Percentiles rank a stretch among this genome's conserved stretches.
phyloP scores from a whole-genome alignment of 192 early-diverging fungal species.

The Kickxella alabastrina region DNA sequence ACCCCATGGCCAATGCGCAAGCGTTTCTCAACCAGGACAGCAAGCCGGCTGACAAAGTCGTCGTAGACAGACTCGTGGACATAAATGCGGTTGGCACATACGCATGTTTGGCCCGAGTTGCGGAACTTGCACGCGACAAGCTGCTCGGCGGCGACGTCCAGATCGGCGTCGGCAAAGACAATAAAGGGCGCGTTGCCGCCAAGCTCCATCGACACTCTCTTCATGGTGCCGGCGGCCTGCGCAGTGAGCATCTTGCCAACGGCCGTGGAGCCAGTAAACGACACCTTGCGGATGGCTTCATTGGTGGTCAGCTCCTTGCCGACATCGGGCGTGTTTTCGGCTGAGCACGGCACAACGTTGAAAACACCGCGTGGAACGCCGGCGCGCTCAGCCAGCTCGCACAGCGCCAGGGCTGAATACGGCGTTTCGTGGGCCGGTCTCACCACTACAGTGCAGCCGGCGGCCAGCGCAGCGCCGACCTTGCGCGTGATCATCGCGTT shows the following conservation, averaged over 20 bases:
- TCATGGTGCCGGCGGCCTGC: constrained; percentile 49
- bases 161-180: constrained; percentile 54
- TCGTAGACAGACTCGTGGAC: constrained; percentile 66
- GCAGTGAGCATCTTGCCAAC: constrained; percentile 53
- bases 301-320: constrained; percentile 48
- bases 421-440: constrained; percentile 60
- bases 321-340: constrained; percentile 42
- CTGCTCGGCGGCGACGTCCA: constrained; percentile 31
- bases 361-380: constrained; percentile 54
- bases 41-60: constrained; percentile 62
- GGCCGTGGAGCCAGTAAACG: constrained; percentile 56
- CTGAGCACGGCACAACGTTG: constrained; percentile 51
- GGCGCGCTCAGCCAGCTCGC: constrained; percentile 48
- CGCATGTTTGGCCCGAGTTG: constrained; percentile 77
- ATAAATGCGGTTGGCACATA: constrained; percentile 64
- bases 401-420: constrained; percentile 53
- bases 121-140: constrained; percentile 51
- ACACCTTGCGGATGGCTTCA: constrained; percentile 48
- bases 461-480: constrained; percentile 44
- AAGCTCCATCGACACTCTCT: constrained; percentile 54
- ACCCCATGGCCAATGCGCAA: constrained; percentile 78
- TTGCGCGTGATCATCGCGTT: constrained; percentile 71
- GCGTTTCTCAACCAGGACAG: constrained; percentile 46
- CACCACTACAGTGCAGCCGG: constrained; percentile 51
- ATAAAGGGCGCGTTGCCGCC: constrained; percentile 61